These are phyloP conservation scores for Ilyonectria sp. DNA, from an alignment of 2,329 filamentous ascomycete genomes.

Conservation along the genomic window DNA sequence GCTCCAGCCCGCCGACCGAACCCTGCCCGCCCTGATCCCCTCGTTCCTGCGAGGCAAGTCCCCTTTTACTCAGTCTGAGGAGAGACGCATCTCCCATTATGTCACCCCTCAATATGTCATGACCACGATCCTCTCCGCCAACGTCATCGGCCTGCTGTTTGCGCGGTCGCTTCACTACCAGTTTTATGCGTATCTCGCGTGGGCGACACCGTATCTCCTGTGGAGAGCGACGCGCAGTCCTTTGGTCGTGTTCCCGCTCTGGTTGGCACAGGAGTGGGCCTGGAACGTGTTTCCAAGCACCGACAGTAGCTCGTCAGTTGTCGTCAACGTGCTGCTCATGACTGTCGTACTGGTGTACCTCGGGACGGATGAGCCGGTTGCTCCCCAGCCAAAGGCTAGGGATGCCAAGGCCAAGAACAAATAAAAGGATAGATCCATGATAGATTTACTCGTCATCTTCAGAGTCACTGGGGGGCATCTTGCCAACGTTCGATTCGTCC, in stretches of 20 bases:
- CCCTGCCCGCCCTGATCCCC: slow-evolving; percentile 67
- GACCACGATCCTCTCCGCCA: slow-evolving; percentile 82
- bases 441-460: slow-evolving; percentile 71
- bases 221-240: slow-evolving; percentile 84
- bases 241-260: slow-evolving; percentile 76
- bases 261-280: slow-evolving; percentile 88
- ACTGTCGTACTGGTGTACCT: slow-evolving; percentile 77
- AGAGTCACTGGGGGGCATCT: slow-evolving; percentile 86
- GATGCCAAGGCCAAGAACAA: slow-evolving; percentile 50
- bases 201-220: slow-evolving; percentile 89
- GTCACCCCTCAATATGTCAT: slow-evolving; percentile 82
- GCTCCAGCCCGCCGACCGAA: slow-evolving; percentile 77
- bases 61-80: slow-evolving; percentile 66
- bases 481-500: slow-evolving; percentile 85
- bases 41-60: slow-evolving; percentile 60
- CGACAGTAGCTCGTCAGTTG: slow-evolving; percentile 67
- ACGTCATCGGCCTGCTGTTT: slow-evolving; percentile 85
- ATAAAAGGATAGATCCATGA: slow-evolving; percentile 42
- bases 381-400: slow-evolving; percentile 34
- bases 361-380: slow-evolving; percentile 64
- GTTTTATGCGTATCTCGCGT: slow-evolving; percentile 93
- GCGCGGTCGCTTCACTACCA: slow-evolving; percentile 94
- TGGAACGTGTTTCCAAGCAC: slow-evolving; percentile 96
- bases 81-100: slow-evolving; percentile 68
- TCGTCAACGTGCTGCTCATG: slow-evolving; percentile 78